Percentiles rank a stretch among this genome's conserved stretches.
Evolutionary conservation across 169 alveolate species (phyloP).

Genomic region (Eimeria praecox): DNA sequence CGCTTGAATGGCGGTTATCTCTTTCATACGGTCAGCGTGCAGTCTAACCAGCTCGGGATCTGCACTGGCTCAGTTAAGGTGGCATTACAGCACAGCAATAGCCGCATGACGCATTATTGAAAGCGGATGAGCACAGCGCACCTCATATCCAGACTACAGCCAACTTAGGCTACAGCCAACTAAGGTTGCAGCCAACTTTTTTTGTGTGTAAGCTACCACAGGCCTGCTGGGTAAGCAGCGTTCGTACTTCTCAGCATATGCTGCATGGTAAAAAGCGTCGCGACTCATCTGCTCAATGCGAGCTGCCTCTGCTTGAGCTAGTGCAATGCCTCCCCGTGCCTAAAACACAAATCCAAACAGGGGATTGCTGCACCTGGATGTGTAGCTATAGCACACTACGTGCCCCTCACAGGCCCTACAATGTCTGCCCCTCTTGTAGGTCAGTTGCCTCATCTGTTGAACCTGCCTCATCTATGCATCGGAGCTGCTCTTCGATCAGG

Average conservation of each 20-base stretch:
- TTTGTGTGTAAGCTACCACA: too few relatives aligned
- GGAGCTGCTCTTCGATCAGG: constrained; percentile 78
- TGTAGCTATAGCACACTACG: not conserved
- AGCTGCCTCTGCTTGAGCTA: constrained; percentile 65
- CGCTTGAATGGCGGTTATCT: constrained; percentile 48
- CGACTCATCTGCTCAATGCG: constrained; percentile 74
- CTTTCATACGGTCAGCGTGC: constrained; percentile 75
- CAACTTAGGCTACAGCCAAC: not conserved
- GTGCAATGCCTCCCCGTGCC: constrained; percentile 72
- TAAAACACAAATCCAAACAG: not conserved
- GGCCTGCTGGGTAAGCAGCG: not conserved
- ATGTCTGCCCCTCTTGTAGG: not conserved
- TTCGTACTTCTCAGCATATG: constrained; percentile 64
- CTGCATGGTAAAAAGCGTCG: constrained; percentile 67
- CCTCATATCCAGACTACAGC: not conserved
- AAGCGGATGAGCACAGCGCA: not conserved
- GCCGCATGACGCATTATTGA: not conserved
- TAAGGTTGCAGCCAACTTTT: too few relatives aligned
- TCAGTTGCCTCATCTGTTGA: not conserved
- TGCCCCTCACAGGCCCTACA: not conserved
- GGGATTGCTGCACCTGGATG: not conserved
- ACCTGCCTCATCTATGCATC: constrained; percentile 78
- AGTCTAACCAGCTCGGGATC: constrained; percentile 62
- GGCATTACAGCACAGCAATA: not conserved
- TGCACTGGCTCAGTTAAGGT: constrained; percentile 30